Conservation (phyloP, 352 stramenopile genomes). For the Phytophthora sp. region DNA sequence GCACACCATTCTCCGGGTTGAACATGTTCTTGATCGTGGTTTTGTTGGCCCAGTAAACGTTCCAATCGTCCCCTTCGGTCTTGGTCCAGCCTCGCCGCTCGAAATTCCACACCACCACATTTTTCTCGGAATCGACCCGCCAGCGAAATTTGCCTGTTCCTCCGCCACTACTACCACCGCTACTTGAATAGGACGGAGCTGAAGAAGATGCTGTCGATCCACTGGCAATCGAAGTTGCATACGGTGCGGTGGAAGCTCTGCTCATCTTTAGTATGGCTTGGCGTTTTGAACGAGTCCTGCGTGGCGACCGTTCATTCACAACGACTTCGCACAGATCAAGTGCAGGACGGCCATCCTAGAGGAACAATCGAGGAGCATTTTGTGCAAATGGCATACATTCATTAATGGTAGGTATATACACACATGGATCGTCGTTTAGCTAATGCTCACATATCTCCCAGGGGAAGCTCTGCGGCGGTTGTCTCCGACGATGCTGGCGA, state of each 20-base stretch:
- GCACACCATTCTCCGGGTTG: conserved; percentile 82
- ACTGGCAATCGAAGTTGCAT: conserved; percentile 1
- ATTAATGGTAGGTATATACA: conserved; percentile 6
- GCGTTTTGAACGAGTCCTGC: no score
- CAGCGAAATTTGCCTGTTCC: conserved; percentile 53
- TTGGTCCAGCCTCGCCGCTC: conserved; percentile 86
- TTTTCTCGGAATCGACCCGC: conserved; percentile 78
- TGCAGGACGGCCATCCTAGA: no score
- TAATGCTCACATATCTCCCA: conserved; percentile 18
- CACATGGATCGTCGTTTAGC: not conserved
- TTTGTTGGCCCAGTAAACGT: conserved; percentile 94
- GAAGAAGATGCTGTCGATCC: not conserved
- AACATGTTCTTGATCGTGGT: conserved; percentile 89
- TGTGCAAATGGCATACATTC: conserved; percentile 1
- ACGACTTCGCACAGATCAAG: not conserved
- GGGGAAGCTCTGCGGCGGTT: conserved; percentile 7
- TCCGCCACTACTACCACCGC: not conserved
- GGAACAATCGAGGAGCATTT: no score
- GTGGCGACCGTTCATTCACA: conserved; percentile 4
- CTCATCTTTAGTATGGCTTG: no score
- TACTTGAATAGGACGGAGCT: not conserved
- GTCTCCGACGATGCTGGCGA: conserved; percentile 33
- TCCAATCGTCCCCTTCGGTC: conserved; percentile 91
- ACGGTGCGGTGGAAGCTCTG: conserved; percentile 9
- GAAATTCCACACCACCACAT: conserved; percentile 86